Evolutionary conservation across 257 asterid species (phyloP).

Genomic region (Capsicum rhomboideum): DNA sequence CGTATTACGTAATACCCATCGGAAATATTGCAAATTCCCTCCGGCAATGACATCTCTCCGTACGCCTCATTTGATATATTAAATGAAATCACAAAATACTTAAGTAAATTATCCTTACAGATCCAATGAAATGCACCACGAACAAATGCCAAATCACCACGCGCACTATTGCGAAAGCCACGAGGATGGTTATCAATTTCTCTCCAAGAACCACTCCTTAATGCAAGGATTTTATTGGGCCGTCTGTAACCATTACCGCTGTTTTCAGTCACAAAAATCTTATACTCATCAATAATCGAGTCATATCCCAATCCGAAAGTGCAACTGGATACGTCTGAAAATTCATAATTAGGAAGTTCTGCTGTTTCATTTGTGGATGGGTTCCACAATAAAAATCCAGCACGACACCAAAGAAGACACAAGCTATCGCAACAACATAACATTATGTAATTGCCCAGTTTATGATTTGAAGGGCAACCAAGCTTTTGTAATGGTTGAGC

Average conservation of each 20-base stretch:
- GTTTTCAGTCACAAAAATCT: background rate
- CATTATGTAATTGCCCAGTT: background rate
- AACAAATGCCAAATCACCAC: background rate
- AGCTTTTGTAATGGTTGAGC: background rate
- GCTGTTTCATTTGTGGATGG: background rate
- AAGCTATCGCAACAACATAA: background rate
- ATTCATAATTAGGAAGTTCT: background rate
- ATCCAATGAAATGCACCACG: background rate
- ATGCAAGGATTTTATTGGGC: background rate
- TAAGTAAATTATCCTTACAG: background rate
- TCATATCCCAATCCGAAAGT: background rate
- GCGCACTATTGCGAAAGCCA: background rate
- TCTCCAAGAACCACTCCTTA: background rate
- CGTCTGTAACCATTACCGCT: background rate
- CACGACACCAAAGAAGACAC: background rate
- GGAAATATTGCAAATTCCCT: background rate
- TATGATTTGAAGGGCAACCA: background rate
- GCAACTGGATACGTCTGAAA: rapidly evolving
- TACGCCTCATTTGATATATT: background rate
- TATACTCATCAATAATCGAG: background rate
- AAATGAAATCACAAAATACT: background rate
- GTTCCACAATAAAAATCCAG: background rate
- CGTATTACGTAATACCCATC: rapidly evolving
- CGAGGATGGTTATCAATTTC: background rate
- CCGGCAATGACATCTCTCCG: background rate